phyloP scores from a whole-genome alignment of 176 grass and related monocot species.

The Zoysia japonica region DNA sequence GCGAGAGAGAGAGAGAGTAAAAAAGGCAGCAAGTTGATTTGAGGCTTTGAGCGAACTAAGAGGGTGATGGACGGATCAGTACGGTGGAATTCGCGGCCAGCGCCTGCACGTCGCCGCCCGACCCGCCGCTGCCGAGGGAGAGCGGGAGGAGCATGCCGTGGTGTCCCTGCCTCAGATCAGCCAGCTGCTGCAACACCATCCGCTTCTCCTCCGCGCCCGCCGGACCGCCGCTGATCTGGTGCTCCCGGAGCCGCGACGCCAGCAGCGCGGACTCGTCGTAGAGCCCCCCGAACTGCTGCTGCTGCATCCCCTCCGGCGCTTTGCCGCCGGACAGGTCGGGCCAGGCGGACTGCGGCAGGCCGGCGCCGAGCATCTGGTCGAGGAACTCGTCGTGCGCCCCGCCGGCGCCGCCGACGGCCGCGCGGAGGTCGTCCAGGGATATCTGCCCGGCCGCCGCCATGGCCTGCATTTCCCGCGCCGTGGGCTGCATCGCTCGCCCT shows the following conservation, averaged over 20 bases:
- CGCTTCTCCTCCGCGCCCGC: background rate
- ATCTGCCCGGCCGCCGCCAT: conserved; percentile 53
- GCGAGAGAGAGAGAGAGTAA: background rate
- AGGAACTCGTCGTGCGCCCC: conserved; percentile 83
- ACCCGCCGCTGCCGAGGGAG: conserved; percentile 26
- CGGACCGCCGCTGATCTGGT: conserved; percentile 70
- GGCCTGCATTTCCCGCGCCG: conserved; percentile 62
- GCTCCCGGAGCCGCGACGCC: conserved; percentile 68
- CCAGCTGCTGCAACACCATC: conserved; percentile 33
- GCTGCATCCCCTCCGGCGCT: conserved; percentile 33
- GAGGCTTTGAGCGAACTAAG: background rate
- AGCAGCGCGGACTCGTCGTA: conserved; percentile 84
- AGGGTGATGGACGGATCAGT: too few species aligned
- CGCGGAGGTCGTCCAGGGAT: conserved; percentile 54
- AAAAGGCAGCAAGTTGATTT: background rate
- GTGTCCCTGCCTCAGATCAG: conserved; percentile 45
- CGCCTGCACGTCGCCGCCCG: too few species aligned
- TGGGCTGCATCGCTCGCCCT: conserved; percentile 54
- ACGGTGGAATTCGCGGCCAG: too few species aligned
- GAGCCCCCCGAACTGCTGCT: conserved; percentile 40
- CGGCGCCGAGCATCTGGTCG: conserved; percentile 73
- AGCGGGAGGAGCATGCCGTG: conserved; percentile 56
- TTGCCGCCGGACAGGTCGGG: conserved; percentile 50
- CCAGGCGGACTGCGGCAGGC: conserved; percentile 64
- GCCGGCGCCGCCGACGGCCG: conserved; percentile 10